Base-by-base conservation (phyloP, 331 rosid species). In the Arachis monticola region DNA sequence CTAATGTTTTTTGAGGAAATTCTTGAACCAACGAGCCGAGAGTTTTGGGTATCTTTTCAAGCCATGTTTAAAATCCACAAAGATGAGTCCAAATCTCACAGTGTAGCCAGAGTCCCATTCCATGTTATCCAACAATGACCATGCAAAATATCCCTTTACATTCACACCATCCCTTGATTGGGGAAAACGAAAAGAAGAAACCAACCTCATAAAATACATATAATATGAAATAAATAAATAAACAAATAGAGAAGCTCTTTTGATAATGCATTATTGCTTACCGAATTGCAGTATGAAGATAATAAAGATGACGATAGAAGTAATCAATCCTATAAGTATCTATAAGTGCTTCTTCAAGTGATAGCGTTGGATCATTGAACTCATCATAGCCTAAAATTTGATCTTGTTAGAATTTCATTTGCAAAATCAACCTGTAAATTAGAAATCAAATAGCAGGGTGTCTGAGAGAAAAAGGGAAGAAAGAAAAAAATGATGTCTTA, bases 31-130 rank as follows among this genome's bases (percentile, higher is more conserved):
- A 0, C 5, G 68, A 0, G 87, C 85, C 0, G 89, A 88, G 67
- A 76, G 73, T 47, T 90, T 90, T 1, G 79, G 88, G 10, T 84
- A 73, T 84, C 92, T 79, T 58, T 83, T 79, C 59, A 74, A 45
- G 12, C 73, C 78, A 62, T 86, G 5, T 31, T 86, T 60, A 10
- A 64, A 88, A 63, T 88, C 91, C 27, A 88, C 85, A 7, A 68
- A 88, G 69, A 82, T 70, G n/a, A 81, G 64, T 7, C 96, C 96
- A 50, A 88, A 86, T 4, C 91, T 78, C 51, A 83, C 74, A 0
- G 81, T 79, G 35, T 64, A 90, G 59, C 91, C 91, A 3, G 75
- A 46, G n/a, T 53, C 38, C 96, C 89, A 88, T 72, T 90, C 96
- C n/a, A 88, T 40, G 55, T 81, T 83, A 71, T 90, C 91, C 60